phyloP scores from a whole-genome alignment of 2,329 filamentous ascomycete species.

The Ophiosphaerella korrae region DNA sequence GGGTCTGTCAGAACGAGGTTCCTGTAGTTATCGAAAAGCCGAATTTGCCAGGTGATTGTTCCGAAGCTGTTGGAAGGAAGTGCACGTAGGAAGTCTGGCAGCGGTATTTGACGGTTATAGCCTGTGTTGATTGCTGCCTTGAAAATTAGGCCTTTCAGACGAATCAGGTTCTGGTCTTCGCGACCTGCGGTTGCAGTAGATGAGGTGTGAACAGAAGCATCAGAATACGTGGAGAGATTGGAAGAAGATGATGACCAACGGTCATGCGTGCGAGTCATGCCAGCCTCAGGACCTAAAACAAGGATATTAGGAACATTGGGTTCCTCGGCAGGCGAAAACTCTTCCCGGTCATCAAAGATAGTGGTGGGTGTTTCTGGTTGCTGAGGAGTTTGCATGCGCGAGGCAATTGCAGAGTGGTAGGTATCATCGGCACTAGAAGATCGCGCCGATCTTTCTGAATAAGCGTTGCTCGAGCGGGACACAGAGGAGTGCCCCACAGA shows the following conservation, averaged over 20 bases:
- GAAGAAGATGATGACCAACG: conserved; percentile 80
- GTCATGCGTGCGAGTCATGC: conserved; percentile 58
- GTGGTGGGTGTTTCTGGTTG: conserved; percentile 90
- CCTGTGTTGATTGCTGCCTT: conserved; percentile 87
- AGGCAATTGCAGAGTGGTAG: conserved; percentile 51
- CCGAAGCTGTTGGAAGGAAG: conserved; percentile 82
- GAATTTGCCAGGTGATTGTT: conserved; percentile 69
- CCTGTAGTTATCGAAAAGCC: conserved; percentile 78
- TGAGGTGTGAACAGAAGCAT: conserved; percentile 66
- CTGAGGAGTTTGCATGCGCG: conserved; percentile 38
- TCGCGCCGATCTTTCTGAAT: conserved; percentile 42
- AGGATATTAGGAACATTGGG: conserved; percentile 85
- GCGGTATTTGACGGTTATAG: conserved; percentile 67
- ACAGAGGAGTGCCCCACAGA: conserved; percentile 36
- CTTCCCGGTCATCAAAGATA: conserved; percentile 84
- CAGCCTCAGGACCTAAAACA: conserved; percentile 74
- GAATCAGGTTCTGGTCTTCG: conserved; percentile 77
- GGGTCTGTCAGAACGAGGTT: conserved; percentile 77
- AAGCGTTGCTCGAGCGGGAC: conserved; percentile 37
- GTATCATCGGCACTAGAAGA: conserved; percentile 54
- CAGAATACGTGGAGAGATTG: conserved; percentile 79
- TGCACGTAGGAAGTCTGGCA: conserved; percentile 77
- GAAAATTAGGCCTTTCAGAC: conserved; percentile 78
- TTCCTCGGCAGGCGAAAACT: conserved; percentile 75
- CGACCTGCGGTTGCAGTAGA: conserved; percentile 70